Evolutionary conservation across 1,284 basidiomycete species (phyloP).

Genomic region (Irpex sp.): DNA sequence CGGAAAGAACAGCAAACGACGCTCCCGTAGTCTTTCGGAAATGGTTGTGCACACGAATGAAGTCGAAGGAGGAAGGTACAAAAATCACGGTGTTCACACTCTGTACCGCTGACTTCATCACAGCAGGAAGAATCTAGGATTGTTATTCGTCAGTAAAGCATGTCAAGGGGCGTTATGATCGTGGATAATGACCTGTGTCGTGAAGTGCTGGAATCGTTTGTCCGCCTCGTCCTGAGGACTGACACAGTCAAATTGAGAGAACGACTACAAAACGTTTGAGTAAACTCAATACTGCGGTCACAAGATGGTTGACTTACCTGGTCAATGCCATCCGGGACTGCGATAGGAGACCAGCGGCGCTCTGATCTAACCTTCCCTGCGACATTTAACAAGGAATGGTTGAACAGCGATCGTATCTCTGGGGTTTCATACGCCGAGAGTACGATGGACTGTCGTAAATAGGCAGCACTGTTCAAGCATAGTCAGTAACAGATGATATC

Average conservation of each 20-base stretch:
- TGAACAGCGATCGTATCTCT: constrained; percentile 81
- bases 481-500: not conserved
- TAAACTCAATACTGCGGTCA: not conserved
- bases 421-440: constrained; percentile 90
- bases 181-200: constrained; percentile 58
- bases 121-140: constrained; percentile 66
- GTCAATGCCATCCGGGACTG: constrained; percentile 76
- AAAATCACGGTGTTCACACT: constrained; percentile 87
- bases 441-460: constrained; percentile 87
- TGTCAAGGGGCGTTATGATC: too few relatives aligned
- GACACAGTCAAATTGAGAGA: constrained; percentile 70
- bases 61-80: constrained; percentile 96
- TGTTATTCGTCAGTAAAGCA: not conserved
- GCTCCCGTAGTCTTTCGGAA: constrained; percentile 73
- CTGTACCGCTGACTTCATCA: constrained; percentile 90
- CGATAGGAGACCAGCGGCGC: constrained; percentile 64
- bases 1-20: constrained; percentile 82
- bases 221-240: constrained; percentile 83
- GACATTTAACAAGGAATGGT: constrained; percentile 73
- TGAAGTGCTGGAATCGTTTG: constrained; percentile 84
- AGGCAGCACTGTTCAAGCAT: constrained; percentile 52
- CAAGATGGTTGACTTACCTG: constrained; percentile 46
- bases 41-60: constrained; percentile 86
- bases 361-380: constrained; percentile 79
- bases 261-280: constrained; percentile 44